These are phyloP conservation scores for Cystobasidium onofrii DNA, from an alignment of 768 basidiomycete species.

Conservation along the genomic window DNA sequence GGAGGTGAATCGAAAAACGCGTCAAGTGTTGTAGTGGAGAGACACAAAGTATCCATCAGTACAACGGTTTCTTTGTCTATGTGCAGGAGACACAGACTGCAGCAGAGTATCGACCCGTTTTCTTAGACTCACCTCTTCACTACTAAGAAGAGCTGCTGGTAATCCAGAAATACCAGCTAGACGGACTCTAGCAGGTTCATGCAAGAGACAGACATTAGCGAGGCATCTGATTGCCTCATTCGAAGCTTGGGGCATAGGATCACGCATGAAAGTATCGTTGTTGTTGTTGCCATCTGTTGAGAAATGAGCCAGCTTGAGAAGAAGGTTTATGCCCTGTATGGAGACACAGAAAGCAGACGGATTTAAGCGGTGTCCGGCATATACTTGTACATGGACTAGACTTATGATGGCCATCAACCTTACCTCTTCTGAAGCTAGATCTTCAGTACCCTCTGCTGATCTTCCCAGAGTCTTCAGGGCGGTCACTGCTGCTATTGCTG, in stretches of 20 bases:
- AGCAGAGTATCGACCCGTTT: too few species aligned
- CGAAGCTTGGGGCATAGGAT: not conserved
- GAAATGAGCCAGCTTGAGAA: constrained; percentile 5
- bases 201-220: constrained; percentile 24
- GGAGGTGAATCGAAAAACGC: not conserved
- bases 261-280: not conserved
- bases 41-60: not conserved
- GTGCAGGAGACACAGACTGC: too few species aligned
- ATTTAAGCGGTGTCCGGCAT: not conserved
- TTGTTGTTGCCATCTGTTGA: not conserved
- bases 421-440: constrained; percentile 29
- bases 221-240: constrained; percentile 16
- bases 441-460: constrained; percentile 21
- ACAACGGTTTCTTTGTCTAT: too few species aligned
- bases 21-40: not conserved
- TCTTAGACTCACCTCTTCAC: not conserved
- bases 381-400: too few species aligned
- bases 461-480: constrained; percentile 27
- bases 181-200: constrained; percentile 21
- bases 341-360: not conserved
- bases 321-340: constrained; percentile 10
- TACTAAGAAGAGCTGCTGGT: not conserved
- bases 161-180: not conserved
- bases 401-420: too few species aligned
- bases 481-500: not conserved